Evolutionary conservation across 495 filamentous ascomycete genomes (phyloP).

Genomic region (Chaetomium tenue): DNA sequence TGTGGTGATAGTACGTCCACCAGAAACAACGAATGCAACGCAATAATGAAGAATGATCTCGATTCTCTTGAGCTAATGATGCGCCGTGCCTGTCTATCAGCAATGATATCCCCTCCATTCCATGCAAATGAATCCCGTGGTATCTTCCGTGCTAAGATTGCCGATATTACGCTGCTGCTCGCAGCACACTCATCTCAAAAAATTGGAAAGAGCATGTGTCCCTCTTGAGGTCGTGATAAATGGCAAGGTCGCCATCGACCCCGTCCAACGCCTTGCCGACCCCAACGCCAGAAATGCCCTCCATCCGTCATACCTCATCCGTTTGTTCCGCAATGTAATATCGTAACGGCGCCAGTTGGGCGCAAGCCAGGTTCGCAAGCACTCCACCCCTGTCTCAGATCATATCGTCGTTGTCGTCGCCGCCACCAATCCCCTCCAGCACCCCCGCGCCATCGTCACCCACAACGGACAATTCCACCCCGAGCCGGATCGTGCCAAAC

Average conservation of each 20-base stretch:
- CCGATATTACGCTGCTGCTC: neutral
- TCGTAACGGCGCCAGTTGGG: too few relatives aligned
- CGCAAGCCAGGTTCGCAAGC: neutral
- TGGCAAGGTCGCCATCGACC: too few relatives aligned
- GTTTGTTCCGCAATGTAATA: neutral
- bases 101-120: neutral
- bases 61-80: conserved; percentile 2
- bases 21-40: neutral
- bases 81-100: conserved; percentile 1
- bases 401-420: neutral
- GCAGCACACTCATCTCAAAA: neutral
- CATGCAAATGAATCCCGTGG: neutral
- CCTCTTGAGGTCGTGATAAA: too few relatives aligned
- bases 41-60: conserved; percentile 7
- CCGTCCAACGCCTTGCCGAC: neutral
- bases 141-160: neutral
- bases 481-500: conserved; percentile 44
- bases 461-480: conserved; percentile 22
- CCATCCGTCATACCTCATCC: neutral
- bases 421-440: too few relatives aligned
- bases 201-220: too few relatives aligned
- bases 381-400: neutral
- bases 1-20: conserved; percentile 8
- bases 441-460: neutral
- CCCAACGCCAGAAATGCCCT: too few relatives aligned